Base-by-base conservation (phyloP, 768 basidiomycete genomes). In the Lentinus tigrinus region DNA sequence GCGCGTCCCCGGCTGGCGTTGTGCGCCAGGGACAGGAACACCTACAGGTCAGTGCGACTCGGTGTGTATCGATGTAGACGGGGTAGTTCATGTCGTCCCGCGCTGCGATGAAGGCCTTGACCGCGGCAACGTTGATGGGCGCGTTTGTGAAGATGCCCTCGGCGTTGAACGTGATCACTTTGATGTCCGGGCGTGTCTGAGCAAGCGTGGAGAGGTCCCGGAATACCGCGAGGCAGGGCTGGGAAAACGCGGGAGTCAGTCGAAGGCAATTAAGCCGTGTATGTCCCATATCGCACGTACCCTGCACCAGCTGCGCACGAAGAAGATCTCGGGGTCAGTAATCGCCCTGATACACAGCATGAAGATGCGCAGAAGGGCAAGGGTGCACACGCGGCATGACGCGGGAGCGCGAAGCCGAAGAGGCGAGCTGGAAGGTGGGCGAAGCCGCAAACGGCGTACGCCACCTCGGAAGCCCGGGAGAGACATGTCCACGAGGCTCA, bases 151-250 rank as follows among this genome's bases (percentile, higher is more conserved):
- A 71, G 44, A 71, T 69, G 17, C 67, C 68, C 52, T 71, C 70
- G 60, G 67, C 58, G 47, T 69, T 69, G 64, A 66, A 69, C 26
- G 67, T 65, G 66, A 69, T 65, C 21, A 71, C 63, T 46, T 69
- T 66, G 54, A 69, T 61, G 17, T 65, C 60, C 34, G 63, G 58
- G 24, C 59, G 57, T 44, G 56, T 66, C 24, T 60, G 59, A 16
- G 63, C 64, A 38, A 69, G 54, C 13, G 54, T 44, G n/a, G 68
- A 62, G 47, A 71, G 63, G 42, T 69, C 65, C n/a, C 48, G 46
- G 62, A 67, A 69, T 21, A 68, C 70, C 47, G 61, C 60, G 43
- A 68, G 65, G 54, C 70, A 71, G 7, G 70, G 70, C 70, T 71
- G 60, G 37, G 47, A 50, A 53, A 34, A 43, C 47, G 26, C 46